Evolutionary conservation across 805 yeast genomes (phyloP).

Genomic region (Kurtzmaniella cleridarum): DNA sequence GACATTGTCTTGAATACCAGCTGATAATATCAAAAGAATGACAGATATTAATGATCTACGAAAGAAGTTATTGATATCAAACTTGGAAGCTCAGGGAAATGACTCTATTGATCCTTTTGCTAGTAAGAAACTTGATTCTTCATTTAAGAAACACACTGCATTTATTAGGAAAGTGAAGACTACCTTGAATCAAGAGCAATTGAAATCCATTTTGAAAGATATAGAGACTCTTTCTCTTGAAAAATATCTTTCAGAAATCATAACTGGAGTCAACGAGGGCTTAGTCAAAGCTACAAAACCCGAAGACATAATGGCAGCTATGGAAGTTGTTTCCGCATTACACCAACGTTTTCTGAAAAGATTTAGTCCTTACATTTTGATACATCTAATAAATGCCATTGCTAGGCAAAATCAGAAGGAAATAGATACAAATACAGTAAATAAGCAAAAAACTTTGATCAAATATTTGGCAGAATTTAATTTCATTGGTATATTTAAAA

Average conservation of each 20-base stretch:
- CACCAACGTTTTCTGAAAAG: constrained; percentile 64
- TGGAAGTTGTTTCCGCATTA: constrained; percentile 62
- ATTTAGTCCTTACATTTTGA: constrained; percentile 48
- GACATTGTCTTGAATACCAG: no score
- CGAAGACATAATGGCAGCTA: constrained; percentile 57
- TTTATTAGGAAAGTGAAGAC: constrained; percentile 66
- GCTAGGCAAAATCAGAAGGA: constrained; percentile 30
- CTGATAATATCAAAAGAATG: no score
- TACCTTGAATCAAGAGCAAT: constrained; percentile 49
- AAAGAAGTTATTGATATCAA: constrained; percentile 31
- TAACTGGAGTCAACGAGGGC: constrained; percentile 59
- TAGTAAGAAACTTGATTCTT: constrained; percentile 52
- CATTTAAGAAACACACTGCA: constrained; percentile 76
- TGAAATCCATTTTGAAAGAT: constrained; percentile 49
- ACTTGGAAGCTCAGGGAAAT: constrained; percentile 52
- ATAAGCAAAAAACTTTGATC: constrained; percentile 42
- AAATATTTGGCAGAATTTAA: constrained; percentile 55
- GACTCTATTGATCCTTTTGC: constrained; percentile 14
- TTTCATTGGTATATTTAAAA: constrained; percentile 50
- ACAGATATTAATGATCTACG: constrained; percentile 9
- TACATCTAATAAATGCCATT: constrained; percentile 38
- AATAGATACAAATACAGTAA: constrained; percentile 34
- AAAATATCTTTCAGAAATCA: constrained; percentile 69
- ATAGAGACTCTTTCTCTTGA: constrained; percentile 58
- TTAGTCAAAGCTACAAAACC: constrained; percentile 44